phyloP scores from a whole-genome alignment of 805 yeast genomes.

The Barnettozyma populi region DNA sequence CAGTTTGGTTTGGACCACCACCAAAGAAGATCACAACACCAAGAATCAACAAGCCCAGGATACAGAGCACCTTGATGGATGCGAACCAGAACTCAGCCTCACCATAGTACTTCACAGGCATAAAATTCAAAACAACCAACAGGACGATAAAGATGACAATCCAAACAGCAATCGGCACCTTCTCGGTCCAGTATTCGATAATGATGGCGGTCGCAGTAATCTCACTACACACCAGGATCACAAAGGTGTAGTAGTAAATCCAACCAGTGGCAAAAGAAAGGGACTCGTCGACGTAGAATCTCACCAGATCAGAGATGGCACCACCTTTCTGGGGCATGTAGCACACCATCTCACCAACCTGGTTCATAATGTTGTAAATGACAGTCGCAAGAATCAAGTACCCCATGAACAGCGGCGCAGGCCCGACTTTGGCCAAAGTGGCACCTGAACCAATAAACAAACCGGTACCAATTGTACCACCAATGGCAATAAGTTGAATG shows the following conservation, averaged over 20 bases:
- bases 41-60: conserved; percentile 54
- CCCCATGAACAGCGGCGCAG: conserved; percentile 60
- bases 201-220: conserved; percentile 54
- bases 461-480: conserved; percentile 85
- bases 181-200: conserved; percentile 49
- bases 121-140: conserved; percentile 41
- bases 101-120: conserved; percentile 57
- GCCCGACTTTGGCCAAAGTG: conserved; percentile 62
- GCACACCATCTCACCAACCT: conserved; percentile 65
- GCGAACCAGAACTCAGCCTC: conserved; percentile 61
- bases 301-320: conserved; percentile 53
- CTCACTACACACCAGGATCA: conserved; percentile 34
- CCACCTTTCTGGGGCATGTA: conserved; percentile 58
- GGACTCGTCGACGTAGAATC: conserved; percentile 40
- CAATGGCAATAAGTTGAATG: conserved; percentile 76
- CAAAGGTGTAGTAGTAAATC: conserved; percentile 25
- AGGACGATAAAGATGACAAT: conserved; percentile 47
- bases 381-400: conserved; percentile 58
- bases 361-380: conserved; percentile 59
- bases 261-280: conserved; percentile 27
- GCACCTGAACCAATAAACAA: conserved; percentile 70
- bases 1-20: conserved; percentile 50
- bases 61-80: conserved; percentile 53
- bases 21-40: conserved; percentile 58
- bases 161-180: conserved; percentile 58